Evolutionary conservation across 805 yeast species (phyloP), one percentile per base, ranked within the genome.

Genomic region (Maudiozyma barnettii): DNA sequence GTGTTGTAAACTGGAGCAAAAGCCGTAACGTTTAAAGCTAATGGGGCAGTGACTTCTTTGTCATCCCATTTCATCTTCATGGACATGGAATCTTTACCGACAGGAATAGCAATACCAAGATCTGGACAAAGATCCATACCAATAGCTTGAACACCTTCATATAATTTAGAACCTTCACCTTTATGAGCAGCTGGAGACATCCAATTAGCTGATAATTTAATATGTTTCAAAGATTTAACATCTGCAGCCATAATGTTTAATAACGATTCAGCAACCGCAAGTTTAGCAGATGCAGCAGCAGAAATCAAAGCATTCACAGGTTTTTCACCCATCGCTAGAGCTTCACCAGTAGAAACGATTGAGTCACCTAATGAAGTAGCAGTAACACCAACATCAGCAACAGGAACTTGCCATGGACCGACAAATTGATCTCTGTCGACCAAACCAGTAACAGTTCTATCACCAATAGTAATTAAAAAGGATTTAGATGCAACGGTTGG

Each of bases 361-460:
- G 75, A 72, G 45, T 80, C 84, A 61, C 96, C 96, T 45, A 88
- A 74, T 1, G 96, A 84, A 0, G 97, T 82, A 50, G 84, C 84
- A 21, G 98, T 90, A 46, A 93, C 96, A 70, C 96, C 98, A 47
- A 90, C 97, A 64, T 93, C 98, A 16, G 98, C 93, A 30, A 93
- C 98, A 43, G 99, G 99, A 9, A 85, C 93, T 74, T 93, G 99
- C 98, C 98, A 93, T 63, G 98, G 98, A 37, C 99, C 99, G 50
- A 93, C 98, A 82, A 90, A 82, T 72, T 93, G 99, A 66, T 93
- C 99, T 65, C 99, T 82, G 60, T 95, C 98, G 51, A 93, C 83
- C 57, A 93, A 76, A 47, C 99, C 99, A 26, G 98, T 91, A 52
- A 93, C 93, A n/a, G 95, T 77, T 70, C 99, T 82, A 69, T 93